phyloP scores from a whole-genome alignment of 768 basidiomycete genomes.

The Kwoniella botswanensis region DNA sequence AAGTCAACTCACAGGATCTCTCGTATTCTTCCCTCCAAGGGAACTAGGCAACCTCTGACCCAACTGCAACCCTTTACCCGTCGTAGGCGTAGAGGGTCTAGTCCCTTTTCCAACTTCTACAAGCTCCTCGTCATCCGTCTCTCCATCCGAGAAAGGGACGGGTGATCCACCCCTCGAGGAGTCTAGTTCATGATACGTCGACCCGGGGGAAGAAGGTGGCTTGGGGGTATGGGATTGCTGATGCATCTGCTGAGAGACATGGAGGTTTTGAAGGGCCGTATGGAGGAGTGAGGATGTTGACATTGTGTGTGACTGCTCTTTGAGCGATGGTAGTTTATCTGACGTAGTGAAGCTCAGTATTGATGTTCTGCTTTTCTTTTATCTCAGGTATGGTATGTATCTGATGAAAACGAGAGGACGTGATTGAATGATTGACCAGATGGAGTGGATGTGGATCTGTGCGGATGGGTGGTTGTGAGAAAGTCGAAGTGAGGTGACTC shows the following conservation, averaged over 20 bases:
- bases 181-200: constrained; percentile 17
- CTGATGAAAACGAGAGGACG: not conserved
- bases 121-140: constrained; percentile 48
- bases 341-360: too few species aligned
- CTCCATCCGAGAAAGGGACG: constrained; percentile 25
- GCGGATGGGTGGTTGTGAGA: not conserved
- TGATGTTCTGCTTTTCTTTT: too few species aligned
- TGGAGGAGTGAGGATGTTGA: constrained; percentile 52
- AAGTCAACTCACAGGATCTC: constrained; percentile 51
- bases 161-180: constrained; percentile 25
- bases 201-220: constrained; percentile 24
- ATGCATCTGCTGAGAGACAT: constrained; percentile 46
- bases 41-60: constrained; percentile 31
- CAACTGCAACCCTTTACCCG: constrained; percentile 28
- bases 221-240: constrained; percentile 37
- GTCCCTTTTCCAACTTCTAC: constrained; percentile 52
- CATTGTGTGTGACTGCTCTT: constrained; percentile 31
- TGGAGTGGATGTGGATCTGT: not conserved
- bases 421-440: not conserved
- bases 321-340: not conserved
- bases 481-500: not conserved
- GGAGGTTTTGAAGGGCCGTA: constrained; percentile 55
- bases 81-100: constrained; percentile 47
- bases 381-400: too few species aligned
- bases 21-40: constrained; percentile 31